Evolutionary conservation across 495 filamentous ascomycete species (phyloP).

Genomic region (Chaetomium tenue): DNA sequence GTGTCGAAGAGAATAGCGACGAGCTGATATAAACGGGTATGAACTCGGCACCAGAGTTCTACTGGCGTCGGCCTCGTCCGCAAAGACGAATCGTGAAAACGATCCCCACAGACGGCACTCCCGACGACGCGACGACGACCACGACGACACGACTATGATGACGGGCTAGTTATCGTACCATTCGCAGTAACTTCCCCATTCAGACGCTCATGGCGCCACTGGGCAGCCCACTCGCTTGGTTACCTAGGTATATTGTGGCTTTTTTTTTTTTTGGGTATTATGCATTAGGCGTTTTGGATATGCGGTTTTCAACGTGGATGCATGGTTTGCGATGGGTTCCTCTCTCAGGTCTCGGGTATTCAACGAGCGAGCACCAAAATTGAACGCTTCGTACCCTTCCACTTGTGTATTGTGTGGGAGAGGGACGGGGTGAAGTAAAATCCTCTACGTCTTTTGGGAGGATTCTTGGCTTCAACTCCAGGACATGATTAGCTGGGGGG

Average conservation of each 20-base stretch:
- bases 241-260: neutral
- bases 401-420: too few relatives aligned
- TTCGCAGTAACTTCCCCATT: neutral
- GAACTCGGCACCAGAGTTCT: neutral
- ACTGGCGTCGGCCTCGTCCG: neutral
- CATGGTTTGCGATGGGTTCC: neutral
- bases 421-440: too few relatives aligned
- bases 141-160: neutral
- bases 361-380: neutral
- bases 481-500: too few relatives aligned
- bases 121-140: neutral
- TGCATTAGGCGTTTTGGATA: neutral
- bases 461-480: too few relatives aligned
- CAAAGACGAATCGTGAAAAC: neutral
- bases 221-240: neutral
- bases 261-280: neutral
- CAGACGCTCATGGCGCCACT: neutral
- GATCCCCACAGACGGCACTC: neutral
- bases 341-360: neutral
- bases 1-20: slow-evolving; percentile 68
- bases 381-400: neutral
- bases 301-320: neutral
- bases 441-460: too few relatives aligned
- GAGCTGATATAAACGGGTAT: slow-evolving; percentile 58
- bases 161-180: neutral